phyloP scores from a whole-genome alignment of 352 stramenopile species.

The Phytopythium aichiense region DNA sequence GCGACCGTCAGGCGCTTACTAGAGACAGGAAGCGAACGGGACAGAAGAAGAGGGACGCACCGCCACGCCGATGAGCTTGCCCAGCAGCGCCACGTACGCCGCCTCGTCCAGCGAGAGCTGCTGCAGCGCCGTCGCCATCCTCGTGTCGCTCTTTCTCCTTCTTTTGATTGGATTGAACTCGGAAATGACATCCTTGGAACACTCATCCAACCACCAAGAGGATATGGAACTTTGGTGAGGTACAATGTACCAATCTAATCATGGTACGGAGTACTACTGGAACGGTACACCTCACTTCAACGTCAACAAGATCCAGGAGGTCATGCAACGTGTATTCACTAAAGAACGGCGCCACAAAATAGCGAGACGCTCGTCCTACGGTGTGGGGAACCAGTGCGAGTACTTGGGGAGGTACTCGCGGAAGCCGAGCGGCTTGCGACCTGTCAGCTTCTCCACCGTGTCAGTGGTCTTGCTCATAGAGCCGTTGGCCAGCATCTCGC shows the following conservation, averaged over 20 bases:
- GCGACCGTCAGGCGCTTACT: too few species aligned
- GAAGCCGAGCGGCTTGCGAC: conserved; percentile 15
- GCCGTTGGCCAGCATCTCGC: conserved; percentile 21
- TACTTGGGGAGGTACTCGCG: conserved; percentile 22
- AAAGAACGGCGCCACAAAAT: too few species aligned
- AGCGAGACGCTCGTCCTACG: too few species aligned
- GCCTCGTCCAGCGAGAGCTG: conserved; percentile 60
- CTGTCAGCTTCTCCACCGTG: conserved; percentile 26
- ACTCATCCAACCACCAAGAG: too few species aligned
- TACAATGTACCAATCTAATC: not conserved
- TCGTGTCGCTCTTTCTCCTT: not conserved
- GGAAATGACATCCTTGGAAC: not conserved
- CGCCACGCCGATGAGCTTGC: conserved; percentile 81
- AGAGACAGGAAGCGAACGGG: too few species aligned
- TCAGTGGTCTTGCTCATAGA: conserved; percentile 16
- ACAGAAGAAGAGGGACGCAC: too few species aligned
- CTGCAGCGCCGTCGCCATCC: conserved; percentile 11
- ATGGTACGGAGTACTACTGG: not conserved
- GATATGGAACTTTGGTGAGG: too few species aligned
- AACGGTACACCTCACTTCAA: not conserved
- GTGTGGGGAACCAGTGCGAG: conserved; percentile 20
- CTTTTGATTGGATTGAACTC: conserved; percentile 1
- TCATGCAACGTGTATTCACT: too few species aligned
- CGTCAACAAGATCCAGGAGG: not conserved
- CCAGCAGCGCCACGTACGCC: conserved; percentile 78